phyloP scores from a whole-genome alignment of 441 rosid genomes.

The Sinapis alba region DNA sequence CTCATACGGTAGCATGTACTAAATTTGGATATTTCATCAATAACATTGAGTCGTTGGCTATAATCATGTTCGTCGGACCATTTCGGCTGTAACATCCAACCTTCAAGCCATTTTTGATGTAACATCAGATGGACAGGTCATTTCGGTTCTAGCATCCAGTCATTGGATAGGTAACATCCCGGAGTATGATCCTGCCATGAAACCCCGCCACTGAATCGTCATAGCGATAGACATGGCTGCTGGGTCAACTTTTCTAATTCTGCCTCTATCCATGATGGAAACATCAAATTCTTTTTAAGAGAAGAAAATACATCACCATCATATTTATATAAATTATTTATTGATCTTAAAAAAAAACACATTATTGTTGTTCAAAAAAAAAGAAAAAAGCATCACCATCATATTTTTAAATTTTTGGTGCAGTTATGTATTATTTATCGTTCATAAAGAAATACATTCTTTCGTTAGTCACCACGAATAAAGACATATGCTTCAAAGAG shows the following conservation, averaged over 20 bases:
- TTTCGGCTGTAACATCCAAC: neutral
- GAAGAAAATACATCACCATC: constrained; percentile 8
- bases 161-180: neutral
- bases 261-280: neutral
- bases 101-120: neutral
- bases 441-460: neutral
- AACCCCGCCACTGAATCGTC: neutral
- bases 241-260: constrained; percentile 5
- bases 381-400: neutral
- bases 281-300: constrained; percentile 5
- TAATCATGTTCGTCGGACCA: neutral
- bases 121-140: neutral
- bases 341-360: neutral
- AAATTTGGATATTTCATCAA: neutral
- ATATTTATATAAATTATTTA: neutral
- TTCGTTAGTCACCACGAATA: constrained; percentile 8
- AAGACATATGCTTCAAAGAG: constrained; percentile 13
- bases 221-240: neutral
- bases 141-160: neutral
- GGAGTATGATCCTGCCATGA: neutral
- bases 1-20: neutral
- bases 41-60: too few species aligned
- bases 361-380: too few species aligned
- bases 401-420: neutral
- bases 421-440: neutral